Base-by-base conservation (phyloP, 2,329 filamentous ascomycete genomes). In the Cladophialophora psammophila region DNA sequence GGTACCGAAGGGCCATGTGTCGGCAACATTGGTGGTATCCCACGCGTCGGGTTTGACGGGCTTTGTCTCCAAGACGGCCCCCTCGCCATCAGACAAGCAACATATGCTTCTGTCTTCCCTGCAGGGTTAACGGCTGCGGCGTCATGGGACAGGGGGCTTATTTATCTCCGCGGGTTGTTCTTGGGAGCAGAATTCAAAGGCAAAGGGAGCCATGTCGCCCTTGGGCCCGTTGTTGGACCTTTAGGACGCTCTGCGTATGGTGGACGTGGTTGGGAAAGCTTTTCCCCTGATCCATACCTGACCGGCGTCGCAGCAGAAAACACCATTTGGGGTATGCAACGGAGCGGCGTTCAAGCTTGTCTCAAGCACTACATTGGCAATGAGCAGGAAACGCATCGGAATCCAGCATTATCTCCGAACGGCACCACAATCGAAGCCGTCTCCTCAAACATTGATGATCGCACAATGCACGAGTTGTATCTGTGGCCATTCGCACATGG, bases 401-500 rank as follows among this genome's bases (percentile, higher is more conserved):
- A 69, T 40, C 71, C 71, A 31, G 60, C 38, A 35, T 90, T 92
- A 76, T 68, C 76, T 32, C 69, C 73, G 26, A 82, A 86, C 59
- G 82, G 81, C 7, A 82, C 85, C 70, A 85, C 80, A 12, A 73
- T 74, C 53, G 69, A 72, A 50, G 69, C 77, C 10, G 77, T 79
- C 65, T 81, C 74, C 20, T 85, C 85, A 52, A 90, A 90, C 72
- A 81, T 91, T 18, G 90, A 91, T 66, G 91, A 93, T 76, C 87
- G 90, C 69, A 90, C 90, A 0, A 80, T 93, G 75, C 91, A 93
- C 73, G 91, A 93, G 76, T 78, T 92, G 5, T 94, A 93, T 75
- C 81, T 90, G 32, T 93, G 91, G 91, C 91, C 91, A 0, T 94
- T 93, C 74, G 89, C 86, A 32, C 90, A 93, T 74, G 89, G 89